phyloP scores from a whole-genome alignment of 169 alveolate species.

The Eimeria necatrix region DNA sequence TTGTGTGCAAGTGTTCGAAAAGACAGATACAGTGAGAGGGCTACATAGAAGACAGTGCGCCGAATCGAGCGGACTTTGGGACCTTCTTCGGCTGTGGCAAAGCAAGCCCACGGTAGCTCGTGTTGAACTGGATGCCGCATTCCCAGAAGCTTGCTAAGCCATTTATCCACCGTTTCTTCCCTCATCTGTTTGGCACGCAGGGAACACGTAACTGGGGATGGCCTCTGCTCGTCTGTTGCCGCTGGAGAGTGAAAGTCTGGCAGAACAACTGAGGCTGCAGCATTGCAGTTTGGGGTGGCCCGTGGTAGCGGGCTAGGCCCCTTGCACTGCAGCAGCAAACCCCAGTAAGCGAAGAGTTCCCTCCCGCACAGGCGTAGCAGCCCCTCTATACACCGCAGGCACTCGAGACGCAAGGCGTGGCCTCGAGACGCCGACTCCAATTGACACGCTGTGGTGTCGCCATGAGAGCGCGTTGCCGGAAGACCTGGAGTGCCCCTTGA shows the following conservation, averaged over 20 bases:
- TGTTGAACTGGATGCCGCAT: slow-evolving; percentile 26
- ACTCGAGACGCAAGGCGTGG: slow-evolving; percentile 10
- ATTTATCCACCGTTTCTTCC: neutral
- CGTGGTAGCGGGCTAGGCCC: slow-evolving; percentile 3
- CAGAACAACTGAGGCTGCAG: slow-evolving; percentile 1
- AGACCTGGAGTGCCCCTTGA: neutral
- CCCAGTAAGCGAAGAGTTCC: slow-evolving; percentile 61
- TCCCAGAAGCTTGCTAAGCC: slow-evolving; percentile 56
- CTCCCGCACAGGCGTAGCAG: slow-evolving; percentile 64
- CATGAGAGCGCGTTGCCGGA: neutral
- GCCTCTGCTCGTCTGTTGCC: neutral
- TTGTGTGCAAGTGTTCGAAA: neutral
- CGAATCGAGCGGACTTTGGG: neutral
- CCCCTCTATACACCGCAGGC: slow-evolving; percentile 63
- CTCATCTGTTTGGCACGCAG: neutral
- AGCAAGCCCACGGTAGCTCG: slow-evolving; percentile 47
- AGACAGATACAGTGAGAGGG: neutral
- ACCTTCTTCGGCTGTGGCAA: slow-evolving; percentile 12
- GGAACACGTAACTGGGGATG: neutral
- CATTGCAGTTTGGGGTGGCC: neutral
- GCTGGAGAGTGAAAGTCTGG: neutral
- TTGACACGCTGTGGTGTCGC: neutral
- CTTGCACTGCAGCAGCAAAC: slow-evolving; percentile 53
- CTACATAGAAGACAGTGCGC: too few relatives aligned
- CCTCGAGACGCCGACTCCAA: neutral